Evolutionary conservation across 805 yeast species (phyloP), one percentile per base, ranked within the genome.

Genomic region (Zygoascus bituminiphila): DNA sequence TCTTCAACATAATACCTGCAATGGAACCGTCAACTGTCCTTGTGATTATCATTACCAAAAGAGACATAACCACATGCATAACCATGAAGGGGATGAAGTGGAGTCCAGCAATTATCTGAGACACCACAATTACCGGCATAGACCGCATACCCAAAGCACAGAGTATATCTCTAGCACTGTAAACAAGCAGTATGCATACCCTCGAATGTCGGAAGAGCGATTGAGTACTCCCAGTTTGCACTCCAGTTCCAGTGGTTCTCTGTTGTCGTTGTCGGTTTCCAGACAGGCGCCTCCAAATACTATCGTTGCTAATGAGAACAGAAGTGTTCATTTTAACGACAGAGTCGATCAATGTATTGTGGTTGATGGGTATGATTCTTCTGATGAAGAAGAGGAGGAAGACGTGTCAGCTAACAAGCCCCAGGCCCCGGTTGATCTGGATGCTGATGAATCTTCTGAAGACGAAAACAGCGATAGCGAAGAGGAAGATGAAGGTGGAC

Each of bases 341-440:
- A 79, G 88, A 47, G 99, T 93, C 26, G 89, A 88, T 63, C 99
- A 93, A 65, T 93, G 98, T 65, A 81, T 86, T 53, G 89, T 95
- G 0, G 62, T 89, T 9, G 55, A 51, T n/a, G 39, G 29, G n/a
- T 43, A 33, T 36, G 61, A 53, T 19, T 56, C 49, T 20, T 42
- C 50, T 9, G 55, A 47, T 33, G 48, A 47, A 23, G 60, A 53
- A 24, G 51, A 47, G 19, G 49, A 50, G 20, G 54, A 46, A 10
- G 57, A 56, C 23, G 49, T 37, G n/a, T 61, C 54, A 15, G 57
- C 61, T 4, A 61, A 60, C 33, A 62, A 62, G 37, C 61, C 53
- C 43, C 66, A 59, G 31, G 57, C 54, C 42, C 62, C 54, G 46
- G 61, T 60, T 44, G 65, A 62, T 14, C 63, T 67, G n/a, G 48